Percentiles rank a stretch among this genome's conserved stretches.
phyloP scores from a whole-genome alignment of 2,329 filamentous ascomycete genomes.

The Coniochaeta hoffmannii region DNA sequence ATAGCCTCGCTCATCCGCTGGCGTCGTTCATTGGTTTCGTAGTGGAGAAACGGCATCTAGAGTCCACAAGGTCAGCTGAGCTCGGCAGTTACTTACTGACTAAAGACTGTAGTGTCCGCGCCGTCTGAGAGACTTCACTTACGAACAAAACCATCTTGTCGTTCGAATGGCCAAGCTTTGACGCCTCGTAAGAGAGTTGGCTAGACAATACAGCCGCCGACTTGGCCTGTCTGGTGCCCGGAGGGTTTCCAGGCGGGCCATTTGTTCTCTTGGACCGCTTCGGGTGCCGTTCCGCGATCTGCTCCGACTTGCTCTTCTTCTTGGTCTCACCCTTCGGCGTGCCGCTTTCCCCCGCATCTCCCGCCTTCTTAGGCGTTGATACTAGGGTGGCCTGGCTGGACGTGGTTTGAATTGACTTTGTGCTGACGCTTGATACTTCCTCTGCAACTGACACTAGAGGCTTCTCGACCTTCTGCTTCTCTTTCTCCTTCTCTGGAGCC shows the following conservation, averaged over 20 bases:
- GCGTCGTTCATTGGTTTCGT: slow-evolving; percentile 49
- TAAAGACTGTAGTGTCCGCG: background rate
- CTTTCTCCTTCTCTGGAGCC: slow-evolving; percentile 16
- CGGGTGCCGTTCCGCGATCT: slow-evolving; percentile 27
- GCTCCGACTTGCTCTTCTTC: slow-evolving; percentile 28
- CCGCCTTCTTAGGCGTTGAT: slow-evolving; percentile 12
- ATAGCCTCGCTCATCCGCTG: slow-evolving; percentile 50
- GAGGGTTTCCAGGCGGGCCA: slow-evolving; percentile 27
- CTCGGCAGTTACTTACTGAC: background rate
- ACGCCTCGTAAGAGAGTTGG: slow-evolving; percentile 20
- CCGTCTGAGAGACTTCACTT: slow-evolving; percentile 9
- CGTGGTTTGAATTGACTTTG: background rate
- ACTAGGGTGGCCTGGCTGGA: slow-evolving; percentile 11
- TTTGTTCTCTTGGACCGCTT: slow-evolving; percentile 22
- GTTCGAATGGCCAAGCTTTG: slow-evolving; percentile 19
- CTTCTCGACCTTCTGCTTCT: slow-evolving; percentile 22
- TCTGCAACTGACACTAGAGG: slow-evolving; percentile 19
- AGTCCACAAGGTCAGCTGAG: background rate
- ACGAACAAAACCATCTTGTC: slow-evolving; percentile 27
- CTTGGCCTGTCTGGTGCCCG: slow-evolving; percentile 22
- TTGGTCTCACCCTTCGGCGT: slow-evolving; percentile 18
- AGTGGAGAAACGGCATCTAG: slow-evolving; percentile 60
- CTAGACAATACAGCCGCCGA: slow-evolving; percentile 10
- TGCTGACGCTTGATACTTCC: slow-evolving; percentile 17
- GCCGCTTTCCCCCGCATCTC: slow-evolving; percentile 10